Evolutionary conservation across 768 basidiomycete genomes (phyloP).

Genomic region (Rhodosporidiobolus sp.): DNA sequence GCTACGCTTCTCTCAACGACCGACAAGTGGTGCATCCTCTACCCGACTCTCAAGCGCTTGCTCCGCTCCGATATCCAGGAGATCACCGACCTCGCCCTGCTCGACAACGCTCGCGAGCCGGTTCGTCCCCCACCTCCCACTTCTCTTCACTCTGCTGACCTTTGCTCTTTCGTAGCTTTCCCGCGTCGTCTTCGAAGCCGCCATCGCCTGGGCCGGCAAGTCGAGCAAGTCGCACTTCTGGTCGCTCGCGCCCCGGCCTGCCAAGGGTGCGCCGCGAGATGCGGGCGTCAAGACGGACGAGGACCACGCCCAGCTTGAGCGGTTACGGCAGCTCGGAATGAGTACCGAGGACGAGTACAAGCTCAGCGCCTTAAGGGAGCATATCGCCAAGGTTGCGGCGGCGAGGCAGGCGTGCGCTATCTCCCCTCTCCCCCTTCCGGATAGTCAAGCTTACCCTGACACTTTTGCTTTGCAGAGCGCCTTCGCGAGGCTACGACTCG

Average conservation of each 20-base stretch:
- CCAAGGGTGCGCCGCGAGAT: slow-evolving; percentile 35
- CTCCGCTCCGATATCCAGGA: slow-evolving; percentile 74
- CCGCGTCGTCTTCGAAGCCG: slow-evolving; percentile 76
- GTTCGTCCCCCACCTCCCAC: slow-evolving; percentile 54
- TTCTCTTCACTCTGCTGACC: slow-evolving; percentile 5
- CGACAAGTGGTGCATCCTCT: slow-evolving; percentile 96
- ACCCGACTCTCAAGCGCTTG: slow-evolving; percentile 82
- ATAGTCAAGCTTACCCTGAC: not conserved
- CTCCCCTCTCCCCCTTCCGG: not conserved
- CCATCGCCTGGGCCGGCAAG: slow-evolving; percentile 83
- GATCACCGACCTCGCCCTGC: slow-evolving; percentile 70
- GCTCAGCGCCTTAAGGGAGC: slow-evolving; percentile 80
- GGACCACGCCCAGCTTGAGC: slow-evolving; percentile 74
- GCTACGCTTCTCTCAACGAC: slow-evolving; percentile 75
- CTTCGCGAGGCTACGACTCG: slow-evolving; percentile 16
- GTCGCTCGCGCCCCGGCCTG: slow-evolving; percentile 11
- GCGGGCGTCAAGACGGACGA: slow-evolving; percentile 56
- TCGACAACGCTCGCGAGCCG: slow-evolving; percentile 71
- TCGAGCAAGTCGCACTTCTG: slow-evolving; percentile 70
- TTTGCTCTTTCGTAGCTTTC: slow-evolving; percentile 51
- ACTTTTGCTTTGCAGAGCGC: not conserved
- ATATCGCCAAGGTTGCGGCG: slow-evolving; percentile 81
- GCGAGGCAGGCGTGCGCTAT: slow-evolving; percentile 67
- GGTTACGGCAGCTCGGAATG: slow-evolving; percentile 86
- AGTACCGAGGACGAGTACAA: slow-evolving; percentile 75